Evolutionary conservation across 2,329 filamentous ascomycete species (phyloP), one percentile per base, ranked within the genome.

Genomic region (Monilinia aucupariae): DNA sequence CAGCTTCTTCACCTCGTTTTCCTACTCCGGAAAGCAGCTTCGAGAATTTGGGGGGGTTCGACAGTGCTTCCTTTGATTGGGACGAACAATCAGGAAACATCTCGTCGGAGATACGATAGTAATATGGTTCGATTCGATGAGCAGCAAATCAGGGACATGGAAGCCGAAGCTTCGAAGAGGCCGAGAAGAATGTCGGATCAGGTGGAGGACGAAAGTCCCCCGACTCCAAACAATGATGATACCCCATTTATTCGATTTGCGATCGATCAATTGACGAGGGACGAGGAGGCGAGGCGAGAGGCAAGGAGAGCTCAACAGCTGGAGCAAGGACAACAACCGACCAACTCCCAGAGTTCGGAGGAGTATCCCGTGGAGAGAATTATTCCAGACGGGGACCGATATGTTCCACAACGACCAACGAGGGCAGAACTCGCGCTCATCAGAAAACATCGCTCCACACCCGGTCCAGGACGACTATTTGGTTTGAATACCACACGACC

Each of bases 211-310:
- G 61, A 63, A 37, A 51, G 56, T 27, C 49, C 58, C 15, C 69
- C 69, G 20, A 77, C 77, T 59, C 77, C 80, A 15, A 90, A 88
- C 12, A 79, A 91, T 47, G 92, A 96, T 71, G 89, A 96, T 71
- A 89, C 86, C 10, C 92, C 91, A 0, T 96, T 92, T 75, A 90
- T 97, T 67, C 89, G 89, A 67, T 96, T 94, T 74, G 92, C 93
- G 48, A 85, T 97, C 66, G 90, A 96, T 67, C 91, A 93, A 66
- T 79, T 97, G 69, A 96, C 91, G 7, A 81, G 88, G 54, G 85
- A 89, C 70, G 87, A 87, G 63, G 85, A 90, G 65, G 80, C 85
- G 7, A 77, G 79, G 76, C 50, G 49, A 22, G 39, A 45, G 32
- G 52, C 30, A 56, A 62, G 41, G 20, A 62, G 30, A 7, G 79